Evolutionary conservation across 805 yeast species (phyloP), one percentile per base, ranked within the genome.

Genomic region (Ogataea zsoltii): DNA sequence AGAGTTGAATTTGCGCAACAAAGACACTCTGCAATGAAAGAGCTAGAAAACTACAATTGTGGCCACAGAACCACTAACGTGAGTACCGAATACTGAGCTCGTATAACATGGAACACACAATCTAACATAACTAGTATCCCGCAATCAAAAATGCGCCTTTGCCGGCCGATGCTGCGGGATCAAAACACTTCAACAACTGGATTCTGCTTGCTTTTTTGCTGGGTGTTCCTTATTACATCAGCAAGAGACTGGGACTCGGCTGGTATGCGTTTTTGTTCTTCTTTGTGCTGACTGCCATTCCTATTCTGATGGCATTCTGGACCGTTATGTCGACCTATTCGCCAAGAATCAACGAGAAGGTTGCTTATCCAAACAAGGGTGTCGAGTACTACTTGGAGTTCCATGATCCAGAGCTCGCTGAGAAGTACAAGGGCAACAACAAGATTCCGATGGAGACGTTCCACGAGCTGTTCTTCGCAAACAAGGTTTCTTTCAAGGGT

Each of bases 381-480:
- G 82, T 89, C 53, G 86, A 85, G 61, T 75, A 80, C 67, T 89
- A 90, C 68, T 72, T 89, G 56, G 88, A 85, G 57, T 89, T 84
- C 77, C 92, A 88, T 67, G 85, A 85, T 54, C 80, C 77, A 2
- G 86, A 74, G 55, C 73, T 85, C 50, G 80, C 80, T 56, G 71
- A 72, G 36, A 83, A 84, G 69, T 88, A 88, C 71, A 69, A 70
- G 40, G 96, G 96, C 50, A 63, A 72, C 56, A 72, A 75, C 61
- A 89, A 90, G 71, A 86, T 89, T 60, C 96, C 97, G 57, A 84
- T 86, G 81, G 96, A 88, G 69, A 87, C 95, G 13, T 89, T 90
- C 83, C 91, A 85, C 62, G 94, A 89, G 69, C 76, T 87, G 56
- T 90, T 80, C 69, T 89, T 89, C 65, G 90, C 77, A 45, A 83